A percentile compares a stretch with the other conserved stretches of the same genome.
Conservation (phyloP, 1,139 yeast species). For the Blastobotrys capitulatus region DNA sequence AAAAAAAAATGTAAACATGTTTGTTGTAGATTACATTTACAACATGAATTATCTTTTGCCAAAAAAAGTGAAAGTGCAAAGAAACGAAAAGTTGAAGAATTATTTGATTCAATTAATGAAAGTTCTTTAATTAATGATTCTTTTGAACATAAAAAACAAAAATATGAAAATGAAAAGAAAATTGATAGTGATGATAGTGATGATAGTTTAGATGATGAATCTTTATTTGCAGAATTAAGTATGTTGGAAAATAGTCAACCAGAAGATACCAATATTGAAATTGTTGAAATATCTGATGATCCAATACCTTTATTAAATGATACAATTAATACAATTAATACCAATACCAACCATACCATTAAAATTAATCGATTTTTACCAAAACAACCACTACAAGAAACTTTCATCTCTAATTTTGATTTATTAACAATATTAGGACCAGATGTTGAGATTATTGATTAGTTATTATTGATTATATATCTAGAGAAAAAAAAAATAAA, state of each 20-base stretch:
- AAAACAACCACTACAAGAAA: neutral
- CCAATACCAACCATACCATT: too few species aligned
- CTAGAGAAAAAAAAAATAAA: neutral
- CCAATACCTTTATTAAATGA: too few species aligned
- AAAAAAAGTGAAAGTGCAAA: neutral
- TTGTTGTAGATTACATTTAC: constrained; percentile 3
- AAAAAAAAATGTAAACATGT: constrained; percentile 3
- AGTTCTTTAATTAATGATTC: neutral
- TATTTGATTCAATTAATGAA: neutral
- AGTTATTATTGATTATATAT: neutral
- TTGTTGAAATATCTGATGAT: too few species aligned
- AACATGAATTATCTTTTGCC: constrained; percentile 1
- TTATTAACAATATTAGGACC: neutral
- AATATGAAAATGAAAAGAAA: neutral
- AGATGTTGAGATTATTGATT: neutral
- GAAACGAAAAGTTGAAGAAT: constrained; percentile 2
- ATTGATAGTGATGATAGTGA: neutral
- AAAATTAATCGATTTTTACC: neutral
- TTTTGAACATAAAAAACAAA: neutral
- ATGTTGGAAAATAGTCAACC: neutral
- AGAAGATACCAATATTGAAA: neutral
- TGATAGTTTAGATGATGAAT: constrained; percentile 4
- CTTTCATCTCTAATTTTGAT: neutral
- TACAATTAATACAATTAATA: too few species aligned
- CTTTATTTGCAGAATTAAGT: neutral